These are phyloP conservation scores for Kodamaea jinghongensis DNA, from an alignment of 805 yeast genomes.

Conservation along the genomic window DNA sequence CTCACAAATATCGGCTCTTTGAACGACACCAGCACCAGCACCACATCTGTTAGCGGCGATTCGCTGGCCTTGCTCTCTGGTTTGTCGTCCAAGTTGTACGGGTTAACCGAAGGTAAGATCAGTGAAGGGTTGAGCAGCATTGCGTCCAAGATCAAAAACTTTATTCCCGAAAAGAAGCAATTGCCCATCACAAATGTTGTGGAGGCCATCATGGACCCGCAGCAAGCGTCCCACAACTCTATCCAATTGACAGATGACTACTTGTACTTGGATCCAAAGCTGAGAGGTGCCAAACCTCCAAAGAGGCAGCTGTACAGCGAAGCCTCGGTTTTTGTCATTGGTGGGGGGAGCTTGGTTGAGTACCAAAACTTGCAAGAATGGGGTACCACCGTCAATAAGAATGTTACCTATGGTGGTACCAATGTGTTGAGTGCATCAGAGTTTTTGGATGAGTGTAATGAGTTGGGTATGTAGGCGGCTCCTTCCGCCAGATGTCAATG, in stretches of 20 bases:
- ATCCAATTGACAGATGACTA: conserved; percentile 82
- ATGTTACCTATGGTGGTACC: conserved; percentile 85
- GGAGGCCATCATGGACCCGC: conserved; percentile 88
- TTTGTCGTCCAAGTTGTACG: conserved; percentile 72
- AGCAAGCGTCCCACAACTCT: conserved; percentile 57
- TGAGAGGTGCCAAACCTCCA: conserved; percentile 89
- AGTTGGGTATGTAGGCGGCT: conserved; percentile 44
- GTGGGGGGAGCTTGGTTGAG: conserved; percentile 95
- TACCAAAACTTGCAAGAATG: conserved; percentile 93
- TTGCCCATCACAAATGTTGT: conserved; percentile 89
- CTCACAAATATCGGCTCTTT: conserved; percentile 26
- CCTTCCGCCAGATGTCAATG: too few relatives aligned
- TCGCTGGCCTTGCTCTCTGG: conserved; percentile 66
- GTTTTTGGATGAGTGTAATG: conserved; percentile 64
- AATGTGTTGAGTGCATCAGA: conserved; percentile 66
- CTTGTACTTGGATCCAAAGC: conserved; percentile 84
- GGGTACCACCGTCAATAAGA: conserved; percentile 44
- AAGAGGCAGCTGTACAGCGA: conserved; percentile 78
- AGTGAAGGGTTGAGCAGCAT: conserved; percentile 89
- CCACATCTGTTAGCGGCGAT: conserved; percentile 36
- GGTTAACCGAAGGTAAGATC: conserved; percentile 76
- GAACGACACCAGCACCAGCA: conserved; percentile 27
- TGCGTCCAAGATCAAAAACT: conserved; percentile 81
- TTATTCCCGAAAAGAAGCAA: conserved; percentile 83
- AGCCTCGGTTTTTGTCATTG: conserved; percentile 87